phyloP scores from a whole-genome alignment of 2,329 filamentous ascomycete genomes.

The Periconia digitata region DNA sequence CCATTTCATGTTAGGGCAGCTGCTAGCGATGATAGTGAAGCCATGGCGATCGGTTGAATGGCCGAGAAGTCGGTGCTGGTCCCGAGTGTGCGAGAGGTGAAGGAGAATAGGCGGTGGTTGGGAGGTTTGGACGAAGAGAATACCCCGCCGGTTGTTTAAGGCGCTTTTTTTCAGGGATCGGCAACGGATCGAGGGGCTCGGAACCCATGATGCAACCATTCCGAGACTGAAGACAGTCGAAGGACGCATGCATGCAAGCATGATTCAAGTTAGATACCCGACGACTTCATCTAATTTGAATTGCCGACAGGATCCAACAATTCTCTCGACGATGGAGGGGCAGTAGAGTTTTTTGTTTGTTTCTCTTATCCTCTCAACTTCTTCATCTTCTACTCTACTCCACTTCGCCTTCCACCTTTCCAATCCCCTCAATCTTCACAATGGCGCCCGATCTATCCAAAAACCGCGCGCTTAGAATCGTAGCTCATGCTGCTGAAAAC shows the following conservation, averaged over 20 bases:
- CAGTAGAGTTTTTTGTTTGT: not conserved
- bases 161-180: not conserved
- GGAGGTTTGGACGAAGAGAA: not conserved
- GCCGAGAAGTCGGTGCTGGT: not conserved
- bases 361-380: not conserved
- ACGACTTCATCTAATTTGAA: slow-evolving; percentile 1
- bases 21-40: not conserved
- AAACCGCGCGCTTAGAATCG: slow-evolving; percentile 48
- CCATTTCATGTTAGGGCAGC: not conserved
- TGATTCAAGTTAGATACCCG: too few species aligned
- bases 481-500: slow-evolving; percentile 58
- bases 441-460: slow-evolving; percentile 56
- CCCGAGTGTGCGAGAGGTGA: not conserved
- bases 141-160: not conserved
- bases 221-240: not conserved
- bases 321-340: not conserved
- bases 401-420: not conserved
- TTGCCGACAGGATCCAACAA: slow-evolving; percentile 1
- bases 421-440: slow-evolving; percentile 43
- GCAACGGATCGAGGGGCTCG: not conserved
- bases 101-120: not conserved
- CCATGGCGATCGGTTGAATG: not conserved
- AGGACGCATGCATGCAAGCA: too few species aligned
- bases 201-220: not conserved
- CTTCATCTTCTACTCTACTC: not conserved